phyloP scores from a whole-genome alignment of 2,329 filamentous ascomycete species.

The Ophiosphaerella korrae region DNA sequence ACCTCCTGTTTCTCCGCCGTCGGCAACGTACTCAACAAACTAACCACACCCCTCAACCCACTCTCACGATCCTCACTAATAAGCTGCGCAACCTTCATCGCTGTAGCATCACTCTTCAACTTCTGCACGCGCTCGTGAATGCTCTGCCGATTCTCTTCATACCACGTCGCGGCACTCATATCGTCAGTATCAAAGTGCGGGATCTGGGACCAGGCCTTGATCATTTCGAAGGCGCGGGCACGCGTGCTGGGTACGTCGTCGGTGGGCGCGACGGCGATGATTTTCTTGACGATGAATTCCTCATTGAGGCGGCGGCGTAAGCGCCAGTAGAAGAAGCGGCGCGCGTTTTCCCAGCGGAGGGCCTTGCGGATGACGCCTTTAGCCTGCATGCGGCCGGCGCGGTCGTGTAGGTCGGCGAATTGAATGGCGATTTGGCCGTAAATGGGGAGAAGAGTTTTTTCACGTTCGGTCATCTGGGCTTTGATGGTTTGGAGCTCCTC shows the following conservation, averaged over 20 bases:
- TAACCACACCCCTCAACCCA: slow-evolving; percentile 82
- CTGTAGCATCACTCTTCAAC: slow-evolving; percentile 76
- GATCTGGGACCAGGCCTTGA: slow-evolving; percentile 83
- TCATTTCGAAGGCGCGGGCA: slow-evolving; percentile 70
- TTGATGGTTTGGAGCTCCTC: slow-evolving; percentile 82
- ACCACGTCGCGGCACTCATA: slow-evolving; percentile 87
- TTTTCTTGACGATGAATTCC: slow-evolving; percentile 93
- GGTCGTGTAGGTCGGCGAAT: slow-evolving; percentile 96
- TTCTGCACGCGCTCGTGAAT: slow-evolving; percentile 84
- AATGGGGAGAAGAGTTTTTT: slow-evolving; percentile 87
- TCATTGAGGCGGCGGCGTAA: slow-evolving; percentile 95
- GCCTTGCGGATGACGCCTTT: slow-evolving; percentile 89
- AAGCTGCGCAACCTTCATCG: slow-evolving; percentile 71
- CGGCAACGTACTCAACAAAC: slow-evolving; percentile 84
- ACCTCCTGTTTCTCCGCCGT: slow-evolving; percentile 86
- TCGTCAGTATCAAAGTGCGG: slow-evolving; percentile 79
- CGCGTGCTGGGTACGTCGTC: slow-evolving; percentile 53
- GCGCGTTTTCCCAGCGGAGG: slow-evolving; percentile 84
- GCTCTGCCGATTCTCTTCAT: slow-evolving; percentile 87
- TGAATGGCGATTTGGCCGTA: slow-evolving; percentile 96
- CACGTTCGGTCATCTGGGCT: slow-evolving; percentile 79
- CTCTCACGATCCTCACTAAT: slow-evolving; percentile 69
- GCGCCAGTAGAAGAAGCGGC: slow-evolving; percentile 99
- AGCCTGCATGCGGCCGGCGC: slow-evolving; percentile 95
- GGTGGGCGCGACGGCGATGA: slow-evolving; percentile 58